phyloP scores from a whole-genome alignment of 345 rosid genomes.

The Carallia brachiata region DNA sequence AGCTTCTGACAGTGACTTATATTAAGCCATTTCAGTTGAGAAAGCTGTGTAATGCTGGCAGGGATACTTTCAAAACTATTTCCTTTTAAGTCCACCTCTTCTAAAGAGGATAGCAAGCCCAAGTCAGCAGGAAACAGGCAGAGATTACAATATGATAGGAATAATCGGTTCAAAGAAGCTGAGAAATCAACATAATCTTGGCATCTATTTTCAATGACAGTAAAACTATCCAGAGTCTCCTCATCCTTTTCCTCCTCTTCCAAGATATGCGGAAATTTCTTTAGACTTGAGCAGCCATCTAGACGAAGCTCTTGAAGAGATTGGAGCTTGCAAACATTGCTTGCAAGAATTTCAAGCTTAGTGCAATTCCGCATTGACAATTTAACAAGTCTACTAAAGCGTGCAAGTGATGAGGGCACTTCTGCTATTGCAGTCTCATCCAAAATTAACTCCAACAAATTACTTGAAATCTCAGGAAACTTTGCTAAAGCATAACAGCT shows the following conservation, averaged over 20 bases:
- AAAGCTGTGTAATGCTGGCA: neutral
- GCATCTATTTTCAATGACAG: too few species aligned
- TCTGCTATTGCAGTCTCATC: constrained; percentile 1
- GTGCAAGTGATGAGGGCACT: neutral
- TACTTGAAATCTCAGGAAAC: neutral
- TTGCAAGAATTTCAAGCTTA: neutral
- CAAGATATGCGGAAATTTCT: neutral
- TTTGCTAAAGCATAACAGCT: constrained; percentile 13
- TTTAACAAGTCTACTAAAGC: neutral
- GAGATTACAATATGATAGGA: too few species aligned
- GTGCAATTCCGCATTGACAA: neutral
- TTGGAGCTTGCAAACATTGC: neutral
- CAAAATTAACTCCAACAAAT: neutral
- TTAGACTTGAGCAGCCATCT: neutral
- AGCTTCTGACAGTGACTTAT: neutral
- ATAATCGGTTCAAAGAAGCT: too few species aligned
- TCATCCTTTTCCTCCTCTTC: neutral
- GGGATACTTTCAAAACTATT: neutral
- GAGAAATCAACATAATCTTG: too few species aligned
- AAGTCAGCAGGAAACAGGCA: neutral
- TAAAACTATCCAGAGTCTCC: too few species aligned
- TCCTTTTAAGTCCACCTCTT: neutral
- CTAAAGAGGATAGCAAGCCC: neutral
- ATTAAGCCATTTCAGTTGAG: neutral
- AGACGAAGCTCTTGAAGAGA: neutral